These are phyloP conservation scores for Zelonia costaricensis DNA, from an alignment of 208 protist genomes.

Conservation along the genomic window DNA sequence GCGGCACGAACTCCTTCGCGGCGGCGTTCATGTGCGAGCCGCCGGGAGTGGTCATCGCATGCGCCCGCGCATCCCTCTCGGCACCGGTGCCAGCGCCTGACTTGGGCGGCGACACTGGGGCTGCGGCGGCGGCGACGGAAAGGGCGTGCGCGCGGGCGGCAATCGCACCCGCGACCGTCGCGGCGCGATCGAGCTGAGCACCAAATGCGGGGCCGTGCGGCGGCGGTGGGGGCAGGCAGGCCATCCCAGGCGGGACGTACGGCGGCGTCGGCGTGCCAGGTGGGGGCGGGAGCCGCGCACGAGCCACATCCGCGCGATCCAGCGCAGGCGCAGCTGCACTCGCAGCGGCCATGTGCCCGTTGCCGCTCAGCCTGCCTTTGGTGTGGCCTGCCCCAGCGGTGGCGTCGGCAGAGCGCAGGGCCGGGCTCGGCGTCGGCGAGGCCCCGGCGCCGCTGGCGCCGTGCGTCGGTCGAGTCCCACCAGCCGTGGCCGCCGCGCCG, in stretches of 20 bases:
- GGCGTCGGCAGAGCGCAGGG: neutral
- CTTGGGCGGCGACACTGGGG: neutral
- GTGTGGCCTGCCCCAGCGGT: neutral
- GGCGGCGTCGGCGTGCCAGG: neutral
- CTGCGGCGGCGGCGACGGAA: neutral
- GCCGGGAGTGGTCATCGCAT: constrained; percentile 21
- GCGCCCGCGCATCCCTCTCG: constrained; percentile 1
- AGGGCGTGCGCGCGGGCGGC: constrained; percentile 13
- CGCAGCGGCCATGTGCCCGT: neutral
- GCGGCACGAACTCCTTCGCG: constrained; percentile 76
- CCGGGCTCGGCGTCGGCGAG: constrained; percentile 5
- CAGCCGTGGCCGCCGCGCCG: no score
- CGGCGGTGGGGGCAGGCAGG: neutral
- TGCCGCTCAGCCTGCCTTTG: neutral
- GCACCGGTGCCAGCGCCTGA: neutral
- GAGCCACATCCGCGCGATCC: neutral
- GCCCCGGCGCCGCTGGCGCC: no score
- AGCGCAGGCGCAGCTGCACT: neutral
- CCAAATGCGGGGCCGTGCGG: neutral
- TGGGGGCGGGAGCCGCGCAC: neutral
- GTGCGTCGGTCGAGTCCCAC: no score
- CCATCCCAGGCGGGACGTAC: neutral
- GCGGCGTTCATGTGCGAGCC: constrained; percentile 71
- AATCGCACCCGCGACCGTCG: constrained; percentile 21
- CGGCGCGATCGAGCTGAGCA: constrained; percentile 2